These are phyloP conservation scores for Diaporthe vexans DNA, from an alignment of 2,329 filamentous ascomycete genomes.

Conservation along the genomic window DNA sequence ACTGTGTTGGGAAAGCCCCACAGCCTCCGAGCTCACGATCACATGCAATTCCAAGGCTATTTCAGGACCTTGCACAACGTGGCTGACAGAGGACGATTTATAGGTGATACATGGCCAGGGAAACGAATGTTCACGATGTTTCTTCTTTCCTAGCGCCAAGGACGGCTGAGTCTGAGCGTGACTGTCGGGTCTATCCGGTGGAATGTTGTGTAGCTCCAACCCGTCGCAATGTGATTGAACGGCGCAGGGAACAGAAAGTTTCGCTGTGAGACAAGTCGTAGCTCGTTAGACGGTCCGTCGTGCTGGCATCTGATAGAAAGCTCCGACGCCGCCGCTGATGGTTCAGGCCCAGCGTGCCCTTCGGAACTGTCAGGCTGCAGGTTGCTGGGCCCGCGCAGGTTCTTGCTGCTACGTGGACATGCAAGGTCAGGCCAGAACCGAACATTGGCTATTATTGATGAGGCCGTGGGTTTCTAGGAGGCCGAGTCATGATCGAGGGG, in stretches of 20 bases:
- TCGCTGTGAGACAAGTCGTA: conserved; percentile 33
- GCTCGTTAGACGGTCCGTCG: conserved; percentile 17
- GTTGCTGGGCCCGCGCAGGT: background rate
- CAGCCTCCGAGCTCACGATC: background rate
- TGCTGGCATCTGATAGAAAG: conserved; percentile 10
- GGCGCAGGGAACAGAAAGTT: conserved; percentile 19
- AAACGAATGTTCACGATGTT: conserved; percentile 30
- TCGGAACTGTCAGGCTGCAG: conserved; percentile 13
- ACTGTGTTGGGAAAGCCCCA: conserved; percentile 34
- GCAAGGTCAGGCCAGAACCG: conserved; percentile 6
- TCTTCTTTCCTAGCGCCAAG: conserved; percentile 20
- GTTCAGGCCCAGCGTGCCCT: background rate
- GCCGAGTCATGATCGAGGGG: conserved; percentile 21
- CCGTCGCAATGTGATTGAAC: conserved; percentile 28
- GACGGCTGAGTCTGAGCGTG: conserved; percentile 20
- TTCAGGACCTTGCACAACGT: conserved; percentile 29
- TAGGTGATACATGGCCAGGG: conserved; percentile 11
- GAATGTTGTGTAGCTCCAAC: conserved; percentile 31
- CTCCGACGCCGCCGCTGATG: conserved; percentile 10
- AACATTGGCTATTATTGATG: background rate
- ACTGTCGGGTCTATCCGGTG: conserved; percentile 35
- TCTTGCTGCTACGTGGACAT: conserved; percentile 13
- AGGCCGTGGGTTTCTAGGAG: conserved; percentile 4
- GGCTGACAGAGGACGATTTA: conserved; percentile 34
- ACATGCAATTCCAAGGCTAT: conserved; percentile 28